Conservation (phyloP, 2,329 filamentous ascomycete genomes). For the Penicillium sp. region DNA sequence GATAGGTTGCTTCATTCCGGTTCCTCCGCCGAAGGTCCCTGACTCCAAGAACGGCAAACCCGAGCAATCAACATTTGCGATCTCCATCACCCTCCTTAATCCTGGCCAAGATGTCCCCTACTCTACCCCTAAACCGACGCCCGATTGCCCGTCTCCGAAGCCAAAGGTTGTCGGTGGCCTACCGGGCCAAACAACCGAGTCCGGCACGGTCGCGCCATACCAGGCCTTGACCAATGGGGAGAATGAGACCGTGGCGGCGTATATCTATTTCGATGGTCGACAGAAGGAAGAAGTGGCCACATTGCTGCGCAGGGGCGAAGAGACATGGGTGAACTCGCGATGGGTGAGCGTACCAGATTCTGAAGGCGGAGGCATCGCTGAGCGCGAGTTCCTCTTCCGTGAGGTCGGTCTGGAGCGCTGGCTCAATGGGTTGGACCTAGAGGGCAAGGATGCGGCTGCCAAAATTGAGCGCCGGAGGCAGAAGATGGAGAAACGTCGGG, state of each 20-base stretch:
- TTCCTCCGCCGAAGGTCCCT: slow-evolving; percentile 80
- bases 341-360: slow-evolving; percentile 94
- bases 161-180: slow-evolving; percentile 78
- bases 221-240: slow-evolving; percentile 87
- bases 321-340: slow-evolving; percentile 98
- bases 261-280: slow-evolving; percentile 97
- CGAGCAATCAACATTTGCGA: slow-evolving; percentile 94
- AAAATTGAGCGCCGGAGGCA: slow-evolving; percentile 66
- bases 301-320: slow-evolving; percentile 84
- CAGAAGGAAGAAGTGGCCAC: slow-evolving; percentile 97
- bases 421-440: slow-evolving; percentile 94
- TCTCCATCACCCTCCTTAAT: slow-evolving; percentile 93
- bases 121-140: slow-evolving; percentile 78
- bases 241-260: slow-evolving; percentile 96
- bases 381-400: slow-evolving; percentile 94
- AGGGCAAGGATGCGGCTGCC: slow-evolving; percentile 86
- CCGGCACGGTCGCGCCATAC: slow-evolving; percentile 73
- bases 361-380: slow-evolving; percentile 90
- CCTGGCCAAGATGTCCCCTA: slow-evolving; percentile 88
- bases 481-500: slow-evolving; percentile 79
- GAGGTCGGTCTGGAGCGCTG: slow-evolving; percentile 95
- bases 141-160: slow-evolving; percentile 75
- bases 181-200: slow-evolving; percentile 54
- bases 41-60: slow-evolving; percentile 70
- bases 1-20: slow-evolving; percentile 96